Evolutionary conservation across 2,329 filamentous ascomycete species (phyloP), one percentile per base, ranked within the genome.

Genomic region (Aspergillus fischeri): DNA sequence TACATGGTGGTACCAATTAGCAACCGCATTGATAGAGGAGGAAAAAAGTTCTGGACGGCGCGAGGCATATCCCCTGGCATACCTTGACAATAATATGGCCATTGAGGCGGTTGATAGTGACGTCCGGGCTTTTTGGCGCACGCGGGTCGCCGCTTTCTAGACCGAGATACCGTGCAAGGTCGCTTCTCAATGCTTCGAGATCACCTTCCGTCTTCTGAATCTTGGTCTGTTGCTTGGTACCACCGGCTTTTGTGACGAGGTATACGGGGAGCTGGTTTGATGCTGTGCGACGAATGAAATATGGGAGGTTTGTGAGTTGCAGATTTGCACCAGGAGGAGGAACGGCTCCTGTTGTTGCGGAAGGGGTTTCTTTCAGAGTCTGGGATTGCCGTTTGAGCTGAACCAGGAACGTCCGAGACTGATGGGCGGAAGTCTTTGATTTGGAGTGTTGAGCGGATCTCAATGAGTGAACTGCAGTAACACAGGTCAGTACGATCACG

Each of bases 151-250:
- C 80, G 70, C 67, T 60, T 25, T 81, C 74, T 45, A 93, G 68
- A 1, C 79, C 75, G 59, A 96, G 73, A 10, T 80, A 81, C 21
- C 75, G 69, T 41, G 80, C 76, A 56, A 97, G 70, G 64, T 92
- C 88, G 38, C 81, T 74, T 60, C 84, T 80, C 62, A 97, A 71
- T 3, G 78, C 82, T 32, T 78, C 73, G 51, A 86, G 68, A 70
- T 96, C 83, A 17, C 94, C 94, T 56, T 91, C 86, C 51, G 93
- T 82, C 75, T 90, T 92, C 72, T 91, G 89, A 55, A 99, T 77
- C 56, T 85, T 75, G 4, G 93, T 95, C 67, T 89, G 76, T 66
- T 86, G 84, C 69, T 86, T 81, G 63, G 90, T 94, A 14, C 91
- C 90, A 53, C 91, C 91, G 11, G 85, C 81, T 77, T 90, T 92